Evolutionary conservation across 805 yeast genomes (phyloP), one percentile per base, ranked within the genome.

Genomic region (Brettanomyces nanus): DNA sequence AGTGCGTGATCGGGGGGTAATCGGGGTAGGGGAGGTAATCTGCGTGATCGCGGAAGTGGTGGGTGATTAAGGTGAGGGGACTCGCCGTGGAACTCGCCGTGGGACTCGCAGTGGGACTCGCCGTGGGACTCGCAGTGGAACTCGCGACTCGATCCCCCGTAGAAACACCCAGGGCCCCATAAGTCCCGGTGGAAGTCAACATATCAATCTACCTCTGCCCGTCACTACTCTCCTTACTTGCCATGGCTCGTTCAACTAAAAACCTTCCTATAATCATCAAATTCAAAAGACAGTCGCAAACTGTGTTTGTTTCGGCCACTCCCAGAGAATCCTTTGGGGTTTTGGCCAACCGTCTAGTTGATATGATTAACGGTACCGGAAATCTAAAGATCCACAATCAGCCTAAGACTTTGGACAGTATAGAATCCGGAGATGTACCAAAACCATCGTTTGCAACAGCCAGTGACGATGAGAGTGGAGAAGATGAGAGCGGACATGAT

Each of bases 321-420:
- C 37, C 45, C 2, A 46, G 48, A 18, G 50, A 53, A 3, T 53
- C 56, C 3, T 40, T 54, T 9, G 33, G 37, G 1, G 55, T 49
- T 2, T 38, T 65, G 17, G 59, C 61, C 36, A 38, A 42, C 3
- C 38, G 51, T 15, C 56, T 76, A 19, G 53, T 55, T 2, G 47
- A 51, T 5, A 63, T 68, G 19, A 63, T 77, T 19, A 64, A 67
- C 39, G 44, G 55, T 3, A 61, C 74, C 0, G 81, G 81, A 2
- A 81, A 81, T 0, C 48, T 71, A 27, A 45, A 39, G n/a, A 38
- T 48, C 4, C 47, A 54, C 25, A 52, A 48, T 29, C 38, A 37
- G 4, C 51, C 67, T 1, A 52, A 45, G 3, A 54, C 56, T 4
- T 49, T 53, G 18, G 59, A 51, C 7, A 62, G 56, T 35, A 61